phyloP scores from a whole-genome alignment of 768 basidiomycete genomes.

The Amanita rubescens region DNA sequence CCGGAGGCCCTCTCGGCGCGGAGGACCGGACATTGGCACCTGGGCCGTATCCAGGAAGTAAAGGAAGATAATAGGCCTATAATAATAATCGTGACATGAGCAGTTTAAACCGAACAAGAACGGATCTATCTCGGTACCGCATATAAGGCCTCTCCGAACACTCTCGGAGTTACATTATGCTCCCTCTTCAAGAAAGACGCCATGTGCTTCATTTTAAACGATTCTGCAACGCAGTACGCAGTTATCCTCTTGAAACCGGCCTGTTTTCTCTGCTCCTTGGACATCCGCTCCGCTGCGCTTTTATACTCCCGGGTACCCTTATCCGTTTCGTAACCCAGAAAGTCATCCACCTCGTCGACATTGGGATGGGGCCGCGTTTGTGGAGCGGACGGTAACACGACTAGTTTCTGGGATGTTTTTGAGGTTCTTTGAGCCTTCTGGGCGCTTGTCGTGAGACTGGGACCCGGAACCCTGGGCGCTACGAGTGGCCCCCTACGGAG shows the following conservation, averaged over 20 bases:
- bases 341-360: conserved; percentile 38
- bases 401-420: conserved; percentile 88
- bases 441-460: conserved; percentile 5
- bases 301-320: conserved; percentile 70
- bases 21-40: conserved; percentile 84
- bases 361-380: conserved; percentile 78
- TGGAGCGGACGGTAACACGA: conserved; percentile 82
- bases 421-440: conserved; percentile 56
- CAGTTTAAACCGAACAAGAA: conserved; percentile 1
- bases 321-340: conserved; percentile 60
- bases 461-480: conserved; percentile 1
- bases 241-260: conserved; percentile 79
- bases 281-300: conserved; percentile 84
- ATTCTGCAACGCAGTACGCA: conserved; percentile 84
- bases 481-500: conserved; percentile 9
- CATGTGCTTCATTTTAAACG: conserved; percentile 76
- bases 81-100: conserved; percentile 4
- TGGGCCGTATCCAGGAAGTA: conserved; percentile 87
- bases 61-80: conserved; percentile 87
- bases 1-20: conserved; percentile 43
- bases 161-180: conserved; percentile 80
- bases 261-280: conserved; percentile 73
- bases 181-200: conserved; percentile 86
- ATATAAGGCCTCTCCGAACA: conserved; percentile 93
- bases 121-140: conserved; percentile 45